Evolutionary conservation across 2,329 filamentous ascomycete genomes (phyloP), one percentile per base, ranked within the genome.

Genomic region (Claviceps digitariae): DNA sequence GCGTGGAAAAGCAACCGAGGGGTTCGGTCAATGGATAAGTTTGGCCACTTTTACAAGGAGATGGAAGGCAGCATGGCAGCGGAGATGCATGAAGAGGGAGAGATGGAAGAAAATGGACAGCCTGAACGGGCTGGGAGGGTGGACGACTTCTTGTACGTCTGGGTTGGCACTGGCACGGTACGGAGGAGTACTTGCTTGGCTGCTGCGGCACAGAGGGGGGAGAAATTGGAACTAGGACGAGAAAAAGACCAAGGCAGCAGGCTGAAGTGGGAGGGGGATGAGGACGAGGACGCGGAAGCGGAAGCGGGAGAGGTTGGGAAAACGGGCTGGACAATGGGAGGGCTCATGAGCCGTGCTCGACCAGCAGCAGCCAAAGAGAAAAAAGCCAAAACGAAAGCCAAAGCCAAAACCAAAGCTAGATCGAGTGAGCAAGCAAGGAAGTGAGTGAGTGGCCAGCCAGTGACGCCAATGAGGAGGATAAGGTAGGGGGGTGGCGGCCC

Each of bases 61-160:
- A 34, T 27, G 25, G 27, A 46, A 21, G 45, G 25, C 15, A 9
- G 43, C 15, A 50, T 9, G 23, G 27, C 27, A 29, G 27, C 8
- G 27, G 27, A 31, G 21, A 49, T 23, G 20, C 43, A 41, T 17
- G 36, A 44, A 38, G 52, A 34, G 8, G 23, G n/a, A n/a, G 49
- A 31, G 38, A 23, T 41, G 23, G 9, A 40, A 13, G 41, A 8
- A 41, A 41, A 44, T 23, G 47, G 50, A 48, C 10, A 49, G 49
- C 10, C 31, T 1, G 25, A 29, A 36, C 50, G 43, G 34, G 46
- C 29, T 45, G 52, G 52, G 52, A 54, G 54, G 51, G 49, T 50
- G 36, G 23, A 54, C 52, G 54, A 50, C 54, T 54, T 54, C 52
- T 56, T 54, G 54, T 56, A 56, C 46, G 52, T 56, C 48, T 50